Conservation (phyloP, 1,284 basidiomycete genomes). For the Butyriboletus appendiculatus region DNA sequence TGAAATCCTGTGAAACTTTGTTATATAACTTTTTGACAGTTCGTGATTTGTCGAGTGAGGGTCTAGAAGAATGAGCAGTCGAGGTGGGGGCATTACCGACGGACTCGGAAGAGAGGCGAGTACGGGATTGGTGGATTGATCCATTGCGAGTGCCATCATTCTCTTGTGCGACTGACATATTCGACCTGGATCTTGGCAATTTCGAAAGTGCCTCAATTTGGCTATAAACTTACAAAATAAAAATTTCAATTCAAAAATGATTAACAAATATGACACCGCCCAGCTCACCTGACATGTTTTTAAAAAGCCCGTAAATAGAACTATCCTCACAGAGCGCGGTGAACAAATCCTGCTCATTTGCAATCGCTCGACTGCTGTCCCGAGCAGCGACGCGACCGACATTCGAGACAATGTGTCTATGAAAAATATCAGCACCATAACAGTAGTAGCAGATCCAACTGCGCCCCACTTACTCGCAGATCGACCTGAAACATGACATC, state of each 20-base stretch:
- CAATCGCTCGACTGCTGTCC: constrained; percentile 77
- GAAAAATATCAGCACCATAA: constrained; percentile 6
- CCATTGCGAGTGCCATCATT: constrained; percentile 36
- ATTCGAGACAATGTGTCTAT: constrained; percentile 80
- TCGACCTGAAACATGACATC: constrained; percentile 49
- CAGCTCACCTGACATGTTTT: constrained; percentile 77
- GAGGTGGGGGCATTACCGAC: constrained; percentile 27
- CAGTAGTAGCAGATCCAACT: not conserved
- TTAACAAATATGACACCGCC: constrained; percentile 5
- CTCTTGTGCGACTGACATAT: constrained; percentile 61
- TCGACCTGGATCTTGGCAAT: constrained; percentile 56
- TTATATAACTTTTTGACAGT: constrained; percentile 58
- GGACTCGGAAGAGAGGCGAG: constrained; percentile 35
- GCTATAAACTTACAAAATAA: constrained; percentile 57
- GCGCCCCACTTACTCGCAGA: constrained; percentile 73
- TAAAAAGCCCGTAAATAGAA: constrained; percentile 80
- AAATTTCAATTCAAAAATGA: constrained; percentile 16
- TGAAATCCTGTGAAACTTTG: constrained; percentile 46
- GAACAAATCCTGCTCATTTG: constrained; percentile 80
- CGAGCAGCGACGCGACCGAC: constrained; percentile 82
- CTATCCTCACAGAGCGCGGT: constrained; percentile 87
- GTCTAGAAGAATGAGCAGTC: constrained; percentile 38
- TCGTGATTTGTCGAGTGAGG: constrained; percentile 61
- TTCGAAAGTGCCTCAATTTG: constrained; percentile 74
- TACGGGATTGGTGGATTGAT: constrained; percentile 25